Conservation (phyloP, 1,284 basidiomycete species). For the Ceratobasidium sp. region DNA sequence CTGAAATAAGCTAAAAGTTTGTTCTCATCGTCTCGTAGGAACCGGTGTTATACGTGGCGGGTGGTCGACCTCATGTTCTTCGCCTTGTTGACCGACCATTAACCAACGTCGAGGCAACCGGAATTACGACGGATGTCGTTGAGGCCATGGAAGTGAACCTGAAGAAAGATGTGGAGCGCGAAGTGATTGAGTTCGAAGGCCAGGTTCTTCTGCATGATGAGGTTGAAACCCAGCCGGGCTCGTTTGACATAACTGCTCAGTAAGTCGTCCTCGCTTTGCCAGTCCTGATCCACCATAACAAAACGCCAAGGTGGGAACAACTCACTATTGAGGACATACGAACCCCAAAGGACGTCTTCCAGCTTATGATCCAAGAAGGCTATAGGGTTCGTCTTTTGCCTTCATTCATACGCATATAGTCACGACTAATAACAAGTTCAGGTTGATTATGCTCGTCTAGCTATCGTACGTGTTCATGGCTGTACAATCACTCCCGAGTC, state of each 20-base stretch:
- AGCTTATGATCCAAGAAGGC: constrained; percentile 74
- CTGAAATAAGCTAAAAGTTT: neutral
- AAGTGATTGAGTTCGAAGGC: constrained; percentile 76
- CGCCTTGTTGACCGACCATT: constrained; percentile 88
- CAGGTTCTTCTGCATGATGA: constrained; percentile 95
- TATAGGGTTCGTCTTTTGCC: constrained; percentile 64
- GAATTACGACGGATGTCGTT: constrained; percentile 89
- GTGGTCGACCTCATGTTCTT: constrained; percentile 84
- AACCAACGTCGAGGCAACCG: constrained; percentile 96
- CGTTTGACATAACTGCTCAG: constrained; percentile 84
- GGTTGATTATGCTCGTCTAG: constrained; percentile 87
- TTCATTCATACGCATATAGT: constrained; percentile 3
- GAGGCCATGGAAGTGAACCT: constrained; percentile 92
- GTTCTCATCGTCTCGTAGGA: constrained; percentile 61
- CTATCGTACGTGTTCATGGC: constrained; percentile 63
- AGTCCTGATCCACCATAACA: neutral
- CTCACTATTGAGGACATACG: constrained; percentile 86
- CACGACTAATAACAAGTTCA: constrained; percentile 49
- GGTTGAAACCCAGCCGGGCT: constrained; percentile 88
- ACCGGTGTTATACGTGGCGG: constrained; percentile 91
- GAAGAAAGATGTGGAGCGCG: constrained; percentile 87
- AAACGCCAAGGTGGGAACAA: constrained; percentile 69
- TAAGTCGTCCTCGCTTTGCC: neutral
- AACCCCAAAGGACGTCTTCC: constrained; percentile 89
- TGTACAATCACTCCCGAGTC: neutral